phyloP scores from a whole-genome alignment of 1,284 basidiomycete species.

The Apiotrichum mycotoxinovorans region DNA sequence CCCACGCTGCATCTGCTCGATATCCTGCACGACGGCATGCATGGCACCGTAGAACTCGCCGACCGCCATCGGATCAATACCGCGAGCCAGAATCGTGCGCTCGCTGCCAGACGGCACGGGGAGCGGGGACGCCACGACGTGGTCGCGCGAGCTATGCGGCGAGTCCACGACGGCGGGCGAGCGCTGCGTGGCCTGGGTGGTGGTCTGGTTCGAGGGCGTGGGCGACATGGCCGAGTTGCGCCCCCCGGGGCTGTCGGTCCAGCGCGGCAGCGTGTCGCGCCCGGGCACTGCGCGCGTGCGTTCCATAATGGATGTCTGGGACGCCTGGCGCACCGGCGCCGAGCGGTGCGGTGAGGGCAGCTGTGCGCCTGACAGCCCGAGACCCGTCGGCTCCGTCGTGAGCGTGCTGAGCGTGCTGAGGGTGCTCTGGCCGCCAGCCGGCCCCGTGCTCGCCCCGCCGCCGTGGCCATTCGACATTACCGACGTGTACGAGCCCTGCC shows the following conservation, averaged over 20 bases:
- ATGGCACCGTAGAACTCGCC: conserved; percentile 43
- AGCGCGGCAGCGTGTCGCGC: conserved; percentile 14
- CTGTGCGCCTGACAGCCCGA: neutral
- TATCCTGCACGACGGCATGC: conserved; percentile 40
- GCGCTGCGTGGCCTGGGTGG: neutral
- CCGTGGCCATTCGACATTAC: neutral
- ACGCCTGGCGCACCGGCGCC: neutral
- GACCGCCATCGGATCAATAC: conserved; percentile 42
- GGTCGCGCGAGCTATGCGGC: neutral
- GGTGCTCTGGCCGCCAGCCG: too few species aligned
- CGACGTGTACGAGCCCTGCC: conserved; percentile 4
- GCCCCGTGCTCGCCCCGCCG: neutral
- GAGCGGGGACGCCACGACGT: neutral
- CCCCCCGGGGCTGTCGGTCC: neutral
- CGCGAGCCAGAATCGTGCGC: conserved; percentile 33
- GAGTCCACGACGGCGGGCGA: neutral
- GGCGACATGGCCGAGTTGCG: neutral
- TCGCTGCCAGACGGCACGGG: conserved; percentile 26
- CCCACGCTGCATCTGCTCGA: conserved; percentile 47
- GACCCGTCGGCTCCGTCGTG: neutral
- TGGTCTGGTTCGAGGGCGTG: neutral
- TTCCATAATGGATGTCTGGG: conserved; percentile 14
- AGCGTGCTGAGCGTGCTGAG: too few species aligned
- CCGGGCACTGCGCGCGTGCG: conserved; percentile 15
- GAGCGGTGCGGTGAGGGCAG: neutral